phyloP scores from a whole-genome alignment of 2,329 filamentous ascomycete genomes.

The Penicillium sp. region DNA sequence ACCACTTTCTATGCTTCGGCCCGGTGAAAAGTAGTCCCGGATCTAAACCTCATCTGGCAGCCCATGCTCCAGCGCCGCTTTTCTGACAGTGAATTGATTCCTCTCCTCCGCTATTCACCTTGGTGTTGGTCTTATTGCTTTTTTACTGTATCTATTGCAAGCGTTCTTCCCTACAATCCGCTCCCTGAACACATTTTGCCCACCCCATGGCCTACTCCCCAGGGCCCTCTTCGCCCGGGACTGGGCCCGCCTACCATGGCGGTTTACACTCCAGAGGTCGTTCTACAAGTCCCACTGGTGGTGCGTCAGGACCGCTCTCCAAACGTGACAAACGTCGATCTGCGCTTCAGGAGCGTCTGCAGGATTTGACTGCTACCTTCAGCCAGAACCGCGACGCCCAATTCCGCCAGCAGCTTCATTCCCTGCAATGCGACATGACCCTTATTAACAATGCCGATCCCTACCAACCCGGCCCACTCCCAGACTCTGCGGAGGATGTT shows the following conservation, averaged over 20 bases:
- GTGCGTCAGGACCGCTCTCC: constrained; percentile 49
- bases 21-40: constrained; percentile 20
- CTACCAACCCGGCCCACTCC: constrained; percentile 66
- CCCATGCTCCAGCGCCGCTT: constrained; percentile 18
- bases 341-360: constrained; percentile 72
- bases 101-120: background rate
- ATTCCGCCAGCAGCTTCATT: constrained; percentile 84
- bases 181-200: background rate
- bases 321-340: constrained; percentile 90
- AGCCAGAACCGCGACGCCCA: constrained; percentile 73
- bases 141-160: background rate
- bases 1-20: constrained; percentile 8
- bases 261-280: constrained; percentile 12
- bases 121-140: background rate
- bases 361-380: constrained; percentile 71
- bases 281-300: constrained; percentile 33
- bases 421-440: constrained; percentile 85
- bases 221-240: constrained; percentile 16
- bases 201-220: constrained; percentile 23
- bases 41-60: constrained; percentile 18
- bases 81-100: constrained; percentile 12
- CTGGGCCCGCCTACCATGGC: constrained; percentile 16
- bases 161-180: background rate
- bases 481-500: constrained; percentile 62
- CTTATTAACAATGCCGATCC: constrained; percentile 81